A percentile compares a stretch with the other conserved stretches of the same genome.
These are phyloP conservation scores for Kernera saxatilis DNA, from an alignment of 345 rosid species.

Conservation along the genomic window DNA sequence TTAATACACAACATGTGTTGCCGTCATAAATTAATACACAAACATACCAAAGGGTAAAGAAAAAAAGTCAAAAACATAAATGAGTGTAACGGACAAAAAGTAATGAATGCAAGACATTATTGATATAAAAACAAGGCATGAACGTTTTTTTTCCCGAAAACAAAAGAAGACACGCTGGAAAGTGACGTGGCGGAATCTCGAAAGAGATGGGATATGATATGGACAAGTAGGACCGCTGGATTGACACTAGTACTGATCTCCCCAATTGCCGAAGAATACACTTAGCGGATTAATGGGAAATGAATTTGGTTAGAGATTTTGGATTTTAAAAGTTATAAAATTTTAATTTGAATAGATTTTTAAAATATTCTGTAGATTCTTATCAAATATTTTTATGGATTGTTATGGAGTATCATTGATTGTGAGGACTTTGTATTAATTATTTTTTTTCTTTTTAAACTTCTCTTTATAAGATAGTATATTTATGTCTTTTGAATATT, in stretches of 20 bases:
- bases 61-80: neutral
- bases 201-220: neutral
- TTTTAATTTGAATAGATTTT: too few species aligned
- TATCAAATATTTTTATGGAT: too few species aligned
- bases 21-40: neutral
- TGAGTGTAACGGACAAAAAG: neutral
- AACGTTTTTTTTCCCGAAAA: neutral
- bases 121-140: neutral
- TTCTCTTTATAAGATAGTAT: too few species aligned
- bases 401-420: too few species aligned
- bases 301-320: too few species aligned
- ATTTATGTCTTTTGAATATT: too few species aligned
- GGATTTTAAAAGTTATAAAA: too few species aligned
- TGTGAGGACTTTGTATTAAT: too few species aligned
- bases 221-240: conserved; percentile 14
- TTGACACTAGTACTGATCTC: neutral
- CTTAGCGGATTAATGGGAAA: too few species aligned
- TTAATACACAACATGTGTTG: neutral
- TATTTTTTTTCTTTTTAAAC: too few species aligned
- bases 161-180: conserved; percentile 2
- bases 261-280: neutral
- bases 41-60: neutral
- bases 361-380: too few species aligned
- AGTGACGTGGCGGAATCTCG: neutral
- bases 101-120: neutral